Base-by-base conservation (phyloP, 768 basidiomycete species). In the Mycena crocata region DNA sequence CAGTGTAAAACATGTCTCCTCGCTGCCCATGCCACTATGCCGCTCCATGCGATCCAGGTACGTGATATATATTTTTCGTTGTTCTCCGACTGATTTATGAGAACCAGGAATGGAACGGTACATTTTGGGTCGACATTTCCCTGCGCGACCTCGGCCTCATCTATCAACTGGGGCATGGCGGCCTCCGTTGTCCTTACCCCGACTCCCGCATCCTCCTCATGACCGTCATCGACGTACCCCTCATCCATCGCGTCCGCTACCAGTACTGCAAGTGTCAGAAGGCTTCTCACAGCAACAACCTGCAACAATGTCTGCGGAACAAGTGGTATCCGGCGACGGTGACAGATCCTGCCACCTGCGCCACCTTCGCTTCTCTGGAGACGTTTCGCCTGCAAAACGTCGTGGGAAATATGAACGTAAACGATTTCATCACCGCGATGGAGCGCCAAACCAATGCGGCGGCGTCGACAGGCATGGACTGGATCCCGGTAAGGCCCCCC, bases 21-120 rank as follows among this genome's bases (percentile, higher is more conserved):
- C 1, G 21, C 19, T 1, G 21, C 8, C 0, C 64, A 66, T 49
- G 14, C 10, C 9, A 21, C 40, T 15, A 31, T 9, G 24, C 57
- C 48, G 19, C 17, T 58, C 10, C 45, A 61, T 52, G 12, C 8
- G 13, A 7, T 52, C 9, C 28, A 51, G 48, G 59, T 61, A 24
- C 14, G 59, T 50, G 7, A n/a, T n/a, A n/a, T n/a, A n/a, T n/a
- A n/a, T n/a, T n/a, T n/a, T n/a, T n/a, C n/a, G n/a, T n/a, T n/a
- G n/a, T n/a, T 23, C 17, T 9, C 13, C 6, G 19, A 21, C n/a
- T 21, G 13, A 26, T 48, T 12, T 10, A n/a, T n/a, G n/a, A n/a
- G n/a, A 17, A 34, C n/a, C n/a, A 69, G 67, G 51, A 44, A 24
- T 69, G 70, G 70, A 65, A 28, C 10, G 67, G 67, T 8, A 14